phyloP scores from a whole-genome alignment of 1,284 basidiomycete species.

The Cryptococcus sp. region DNA sequence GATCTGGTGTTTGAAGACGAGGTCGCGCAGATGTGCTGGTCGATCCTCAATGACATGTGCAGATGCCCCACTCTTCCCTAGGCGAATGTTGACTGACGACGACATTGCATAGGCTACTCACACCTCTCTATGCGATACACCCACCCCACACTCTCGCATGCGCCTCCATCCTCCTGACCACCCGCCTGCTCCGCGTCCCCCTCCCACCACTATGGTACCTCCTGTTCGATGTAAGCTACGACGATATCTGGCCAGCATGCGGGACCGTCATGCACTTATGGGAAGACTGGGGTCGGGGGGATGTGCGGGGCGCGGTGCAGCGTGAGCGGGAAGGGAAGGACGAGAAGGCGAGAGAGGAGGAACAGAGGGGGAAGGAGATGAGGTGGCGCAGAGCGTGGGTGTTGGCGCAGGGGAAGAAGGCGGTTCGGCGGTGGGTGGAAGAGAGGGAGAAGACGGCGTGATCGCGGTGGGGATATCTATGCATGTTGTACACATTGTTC shows the following conservation, averaged over 20 bases:
- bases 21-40: constrained; percentile 77
- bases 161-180: constrained; percentile 73
- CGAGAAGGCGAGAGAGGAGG: constrained; percentile 46
- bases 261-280: constrained; percentile 74
- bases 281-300: constrained; percentile 37
- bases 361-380: constrained; percentile 49
- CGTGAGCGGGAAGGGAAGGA: constrained; percentile 38
- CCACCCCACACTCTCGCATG: constrained; percentile 83
- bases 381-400: constrained; percentile 59
- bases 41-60: constrained; percentile 85
- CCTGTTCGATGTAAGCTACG: constrained; percentile 79
- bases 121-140: constrained; percentile 83
- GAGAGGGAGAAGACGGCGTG: constrained; percentile 40
- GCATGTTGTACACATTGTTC: too few relatives aligned
- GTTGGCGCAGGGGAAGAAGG: constrained; percentile 48
- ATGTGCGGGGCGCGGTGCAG: not conserved
- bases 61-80: too few relatives aligned
- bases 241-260: constrained; percentile 75
- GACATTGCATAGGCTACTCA: constrained; percentile 64
- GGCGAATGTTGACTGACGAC: not conserved
- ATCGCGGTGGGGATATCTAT: too few relatives aligned
- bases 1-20: constrained; percentile 66
- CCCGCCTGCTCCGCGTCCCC: constrained; percentile 64
- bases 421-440: constrained; percentile 54
- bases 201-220: constrained; percentile 83